phyloP scores from a whole-genome alignment of 495 filamentous ascomycete species.

The Viridothelium virens region DNA sequence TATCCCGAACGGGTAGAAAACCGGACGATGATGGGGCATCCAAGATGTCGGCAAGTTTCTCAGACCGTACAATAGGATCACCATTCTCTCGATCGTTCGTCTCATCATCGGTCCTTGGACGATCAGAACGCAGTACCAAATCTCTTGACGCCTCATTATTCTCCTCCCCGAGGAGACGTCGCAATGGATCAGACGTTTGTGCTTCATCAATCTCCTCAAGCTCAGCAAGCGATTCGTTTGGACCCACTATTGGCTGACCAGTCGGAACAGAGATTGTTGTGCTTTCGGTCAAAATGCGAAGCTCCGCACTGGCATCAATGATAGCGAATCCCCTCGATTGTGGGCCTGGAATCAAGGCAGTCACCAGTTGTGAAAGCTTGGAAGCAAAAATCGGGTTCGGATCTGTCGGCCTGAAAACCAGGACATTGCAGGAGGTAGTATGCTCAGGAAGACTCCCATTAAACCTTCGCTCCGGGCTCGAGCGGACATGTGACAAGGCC shows the following conservation, averaged over 20 bases:
- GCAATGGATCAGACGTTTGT: slow-evolving; percentile 24
- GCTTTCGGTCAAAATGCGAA: slow-evolving; percentile 35
- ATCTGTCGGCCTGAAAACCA: slow-evolving; percentile 47
- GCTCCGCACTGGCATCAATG: slow-evolving; percentile 50
- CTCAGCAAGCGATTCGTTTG: background rate
- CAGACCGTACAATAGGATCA: slow-evolving; percentile 50
- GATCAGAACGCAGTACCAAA: slow-evolving; percentile 30
- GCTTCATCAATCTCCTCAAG: slow-evolving; percentile 41
- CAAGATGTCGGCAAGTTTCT: slow-evolving; percentile 66
- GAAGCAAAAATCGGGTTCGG: slow-evolving; percentile 44
- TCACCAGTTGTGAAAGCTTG: slow-evolving; percentile 45
- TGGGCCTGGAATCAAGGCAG: slow-evolving; percentile 20
- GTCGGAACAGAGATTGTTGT: slow-evolving; percentile 42
- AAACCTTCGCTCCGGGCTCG: slow-evolving; percentile 9
- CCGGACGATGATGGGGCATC: slow-evolving; percentile 64
- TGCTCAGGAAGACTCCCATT: slow-evolving; percentile 14
- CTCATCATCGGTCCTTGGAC: slow-evolving; percentile 12
- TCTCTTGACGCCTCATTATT: slow-evolving; percentile 35
- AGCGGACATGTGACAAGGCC: background rate
- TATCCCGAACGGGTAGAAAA: slow-evolving; percentile 65
- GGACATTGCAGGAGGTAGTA: slow-evolving; percentile 27
- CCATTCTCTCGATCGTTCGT: slow-evolving; percentile 35
- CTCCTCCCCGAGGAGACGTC: background rate
- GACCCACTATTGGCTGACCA: slow-evolving; percentile 18
- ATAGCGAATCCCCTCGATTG: slow-evolving; percentile 37